phyloP scores from a whole-genome alignment of 2,329 filamentous ascomycete genomes.

The Penicillium sp. region DNA sequence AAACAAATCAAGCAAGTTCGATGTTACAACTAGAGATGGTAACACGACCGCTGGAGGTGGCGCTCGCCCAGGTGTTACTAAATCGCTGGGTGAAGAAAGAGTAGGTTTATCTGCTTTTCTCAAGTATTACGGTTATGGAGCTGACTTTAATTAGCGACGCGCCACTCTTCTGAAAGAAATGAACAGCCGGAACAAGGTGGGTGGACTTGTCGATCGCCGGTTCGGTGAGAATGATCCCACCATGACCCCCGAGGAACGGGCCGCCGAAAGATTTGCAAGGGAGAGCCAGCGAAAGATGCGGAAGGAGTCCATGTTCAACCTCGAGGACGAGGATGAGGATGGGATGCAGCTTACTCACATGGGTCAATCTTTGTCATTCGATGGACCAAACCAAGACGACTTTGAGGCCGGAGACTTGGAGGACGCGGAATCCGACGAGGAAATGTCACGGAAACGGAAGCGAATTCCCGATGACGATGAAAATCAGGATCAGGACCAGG shows the following conservation, averaged over 20 bases:
- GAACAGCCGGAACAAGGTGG: slow-evolving; percentile 79
- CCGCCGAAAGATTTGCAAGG: slow-evolving; percentile 77
- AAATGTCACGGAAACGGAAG: slow-evolving; percentile 50
- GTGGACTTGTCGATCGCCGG: slow-evolving; percentile 81
- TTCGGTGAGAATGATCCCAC: slow-evolving; percentile 93
- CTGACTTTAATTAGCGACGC: slow-evolving; percentile 49
- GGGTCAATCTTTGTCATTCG: slow-evolving; percentile 63
- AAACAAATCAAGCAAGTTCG: slow-evolving; percentile 70
- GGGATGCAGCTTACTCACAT: slow-evolving; percentile 70
- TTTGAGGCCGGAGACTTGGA: slow-evolving; percentile 69
- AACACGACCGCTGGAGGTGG: slow-evolving; percentile 47
- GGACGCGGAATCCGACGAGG: slow-evolving; percentile 42
- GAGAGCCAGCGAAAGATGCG: slow-evolving; percentile 75
- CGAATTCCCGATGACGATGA: slow-evolving; percentile 28
- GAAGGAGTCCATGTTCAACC: slow-evolving; percentile 73
- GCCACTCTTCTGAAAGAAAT: slow-evolving; percentile 82
- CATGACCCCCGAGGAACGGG: slow-evolving; percentile 87
- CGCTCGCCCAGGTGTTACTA: slow-evolving; percentile 72
- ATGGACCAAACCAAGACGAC: slow-evolving; percentile 56
- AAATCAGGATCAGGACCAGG: slow-evolving; percentile 34
- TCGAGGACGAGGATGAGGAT: slow-evolving; percentile 72
- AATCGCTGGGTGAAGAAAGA: slow-evolving; percentile 76
- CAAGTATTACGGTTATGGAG: neutral
- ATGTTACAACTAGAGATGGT: slow-evolving; percentile 60
- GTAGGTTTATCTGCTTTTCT: slow-evolving; percentile 39